Conservation (phyloP, 2,329 filamentous ascomycete genomes). For the Monosporascus sp. region DNA sequence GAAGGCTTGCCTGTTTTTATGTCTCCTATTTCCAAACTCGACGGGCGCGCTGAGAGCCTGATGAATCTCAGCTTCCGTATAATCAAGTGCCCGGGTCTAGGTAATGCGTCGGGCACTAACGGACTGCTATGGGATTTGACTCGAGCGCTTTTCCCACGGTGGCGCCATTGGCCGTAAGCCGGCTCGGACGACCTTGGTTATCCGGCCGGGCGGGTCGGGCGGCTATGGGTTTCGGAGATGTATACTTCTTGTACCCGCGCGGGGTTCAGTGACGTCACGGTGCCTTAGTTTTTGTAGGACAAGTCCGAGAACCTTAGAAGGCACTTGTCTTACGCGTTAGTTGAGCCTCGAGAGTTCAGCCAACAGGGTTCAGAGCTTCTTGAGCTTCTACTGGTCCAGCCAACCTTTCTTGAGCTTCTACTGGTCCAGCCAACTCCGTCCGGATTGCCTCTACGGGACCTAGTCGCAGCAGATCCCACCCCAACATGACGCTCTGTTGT, state of each 20-base stretch:
- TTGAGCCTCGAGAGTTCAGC: neutral
- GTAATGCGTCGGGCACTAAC: too few relatives aligned
- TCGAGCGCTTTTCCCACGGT: too few relatives aligned
- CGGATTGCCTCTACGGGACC: neutral
- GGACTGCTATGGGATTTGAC: too few relatives aligned
- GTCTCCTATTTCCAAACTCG: too few relatives aligned
- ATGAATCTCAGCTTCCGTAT: too few relatives aligned
- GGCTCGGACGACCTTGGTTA: neutral
- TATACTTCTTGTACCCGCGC: neutral
- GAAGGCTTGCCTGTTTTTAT: too few relatives aligned
- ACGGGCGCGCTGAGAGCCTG: too few relatives aligned
- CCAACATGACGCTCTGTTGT: neutral
- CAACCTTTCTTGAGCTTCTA: slow-evolving; percentile 1
- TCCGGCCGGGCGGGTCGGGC: neutral
- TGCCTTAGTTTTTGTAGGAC: too few relatives aligned
- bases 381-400: slow-evolving; percentile 4
- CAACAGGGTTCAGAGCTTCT: slow-evolving; percentile 4
- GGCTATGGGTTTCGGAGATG: neutral
- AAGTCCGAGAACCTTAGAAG: too few relatives aligned
- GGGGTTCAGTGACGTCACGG: neutral
- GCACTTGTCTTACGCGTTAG: neutral
- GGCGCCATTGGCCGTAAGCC: neutral
- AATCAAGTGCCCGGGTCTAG: too few relatives aligned
- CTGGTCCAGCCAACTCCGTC: neutral
- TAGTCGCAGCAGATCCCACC: too few relatives aligned